These are phyloP conservation scores for Byssoonygena ceratinophila DNA, from an alignment of 2,329 filamentous ascomycete species.

Conservation along the genomic window DNA sequence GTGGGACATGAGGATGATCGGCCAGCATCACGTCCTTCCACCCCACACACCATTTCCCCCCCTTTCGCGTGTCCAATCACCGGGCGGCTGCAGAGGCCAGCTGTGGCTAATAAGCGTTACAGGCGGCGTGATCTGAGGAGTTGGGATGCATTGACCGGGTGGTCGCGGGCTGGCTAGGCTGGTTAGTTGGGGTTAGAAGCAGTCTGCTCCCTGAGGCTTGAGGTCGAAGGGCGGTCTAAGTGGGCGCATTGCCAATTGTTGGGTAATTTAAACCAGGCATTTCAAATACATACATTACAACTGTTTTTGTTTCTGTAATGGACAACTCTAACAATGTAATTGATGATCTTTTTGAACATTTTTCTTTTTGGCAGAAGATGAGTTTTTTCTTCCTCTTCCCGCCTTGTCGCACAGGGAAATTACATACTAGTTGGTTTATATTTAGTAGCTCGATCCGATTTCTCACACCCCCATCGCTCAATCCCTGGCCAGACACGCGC, in stretches of 20 bases:
- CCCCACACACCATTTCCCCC: not conserved
- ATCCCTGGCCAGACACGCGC: slow-evolving; percentile 8
- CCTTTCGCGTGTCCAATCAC: not conserved
- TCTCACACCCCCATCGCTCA: too few relatives aligned
- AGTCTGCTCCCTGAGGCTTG: too few relatives aligned
- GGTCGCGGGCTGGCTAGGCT: not conserved
- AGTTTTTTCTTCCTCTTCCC: too few relatives aligned
- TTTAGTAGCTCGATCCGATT: not conserved
- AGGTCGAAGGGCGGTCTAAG: not conserved
- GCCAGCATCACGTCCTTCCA: not conserved
- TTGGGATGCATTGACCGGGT: slow-evolving; percentile 7
- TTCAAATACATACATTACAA: too few relatives aligned
- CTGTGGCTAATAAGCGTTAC: not conserved
- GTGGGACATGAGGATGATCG: slow-evolving; percentile 11
- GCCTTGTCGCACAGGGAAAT: too few relatives aligned
- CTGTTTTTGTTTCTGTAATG: too few relatives aligned
- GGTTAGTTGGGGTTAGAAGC: too few relatives aligned
- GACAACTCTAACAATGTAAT: too few relatives aligned
- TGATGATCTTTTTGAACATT: too few relatives aligned
- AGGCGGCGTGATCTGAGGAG: not conserved
- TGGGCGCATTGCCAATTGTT: not conserved
- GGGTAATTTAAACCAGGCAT: too few relatives aligned
- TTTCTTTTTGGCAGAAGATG: too few relatives aligned
- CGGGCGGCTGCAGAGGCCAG: not conserved
- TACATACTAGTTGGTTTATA: not conserved